Evolutionary conservation across 495 filamentous ascomycete genomes (phyloP).

Genomic region (Aspergillus wentii): DNA sequence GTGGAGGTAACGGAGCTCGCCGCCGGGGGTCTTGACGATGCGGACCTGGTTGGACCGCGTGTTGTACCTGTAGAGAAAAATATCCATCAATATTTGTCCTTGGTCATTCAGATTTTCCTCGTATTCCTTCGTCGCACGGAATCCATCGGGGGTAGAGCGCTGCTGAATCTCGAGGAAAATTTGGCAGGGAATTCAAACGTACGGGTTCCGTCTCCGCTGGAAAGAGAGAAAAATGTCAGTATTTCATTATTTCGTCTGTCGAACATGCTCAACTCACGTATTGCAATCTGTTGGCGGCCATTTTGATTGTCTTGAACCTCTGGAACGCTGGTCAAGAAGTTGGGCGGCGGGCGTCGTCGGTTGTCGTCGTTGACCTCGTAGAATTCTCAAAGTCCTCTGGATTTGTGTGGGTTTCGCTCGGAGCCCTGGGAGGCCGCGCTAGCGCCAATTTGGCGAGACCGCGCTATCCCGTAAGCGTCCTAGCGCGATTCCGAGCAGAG

Average conservation of each 20-base stretch:
- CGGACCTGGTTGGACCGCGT: constrained; percentile 95
- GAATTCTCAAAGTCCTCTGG: constrained; percentile 38
- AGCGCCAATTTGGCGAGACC: constrained; percentile 45
- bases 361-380: constrained; percentile 50
- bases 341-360: constrained; percentile 49
- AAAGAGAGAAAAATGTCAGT: constrained; percentile 15
- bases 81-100: constrained; percentile 28
- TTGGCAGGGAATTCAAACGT: constrained; percentile 51
- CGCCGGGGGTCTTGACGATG: constrained; percentile 93
- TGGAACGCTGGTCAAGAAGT: constrained; percentile 37
- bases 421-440: constrained; percentile 32
- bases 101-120: no score
- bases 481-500: constrained; percentile 23
- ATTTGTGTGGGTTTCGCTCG: constrained; percentile 49
- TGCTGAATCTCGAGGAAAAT: no score
- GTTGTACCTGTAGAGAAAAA: constrained; percentile 68
- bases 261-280: constrained; percentile 51
- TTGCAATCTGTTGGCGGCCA: constrained; percentile 67
- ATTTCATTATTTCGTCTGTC: background rate
- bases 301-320: constrained; percentile 50
- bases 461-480: constrained; percentile 29
- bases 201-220: constrained; percentile 86
- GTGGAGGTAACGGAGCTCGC: constrained; percentile 89
- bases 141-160: constrained; percentile 5
- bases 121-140: constrained; percentile 3